phyloP scores from a whole-genome alignment of 1,284 basidiomycete species.

The Singerocomus rubriflavus region DNA sequence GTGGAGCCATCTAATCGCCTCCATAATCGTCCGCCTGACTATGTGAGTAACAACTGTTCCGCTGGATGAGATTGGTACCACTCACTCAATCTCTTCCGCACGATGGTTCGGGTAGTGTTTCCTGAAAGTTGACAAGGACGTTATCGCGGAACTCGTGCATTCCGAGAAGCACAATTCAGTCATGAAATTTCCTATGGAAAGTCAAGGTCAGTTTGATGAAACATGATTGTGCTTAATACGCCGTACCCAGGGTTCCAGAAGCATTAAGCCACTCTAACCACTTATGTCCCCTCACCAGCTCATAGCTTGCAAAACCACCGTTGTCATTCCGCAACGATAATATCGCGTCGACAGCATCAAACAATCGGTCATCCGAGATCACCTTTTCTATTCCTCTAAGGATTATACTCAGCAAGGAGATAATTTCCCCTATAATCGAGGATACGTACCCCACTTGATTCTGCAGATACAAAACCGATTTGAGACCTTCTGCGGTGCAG shows the following conservation, averaged over 20 bases:
- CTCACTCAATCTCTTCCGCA: conserved; percentile 73
- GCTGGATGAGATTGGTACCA: conserved; percentile 13
- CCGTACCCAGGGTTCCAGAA: conserved; percentile 92
- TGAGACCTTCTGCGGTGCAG: too few relatives aligned
- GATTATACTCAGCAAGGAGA: conserved; percentile 6
- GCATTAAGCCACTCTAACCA: too few relatives aligned
- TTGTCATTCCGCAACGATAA: conserved; percentile 85
- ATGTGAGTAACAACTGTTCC: conserved; percentile 1
- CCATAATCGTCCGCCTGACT: conserved; percentile 53
- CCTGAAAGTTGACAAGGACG: conserved; percentile 84
- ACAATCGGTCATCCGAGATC: conserved; percentile 75
- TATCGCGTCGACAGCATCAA: conserved; percentile 85
- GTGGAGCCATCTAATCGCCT: conserved; percentile 84
- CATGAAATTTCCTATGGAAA: conserved; percentile 82
- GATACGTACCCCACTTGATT: too few relatives aligned
- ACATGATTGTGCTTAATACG: neutral
- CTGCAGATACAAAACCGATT: too few relatives aligned
- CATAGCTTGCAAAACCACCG: conserved; percentile 95
- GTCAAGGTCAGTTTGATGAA: conserved; percentile 6
- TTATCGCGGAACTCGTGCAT: conserved; percentile 93
- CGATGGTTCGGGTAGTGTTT: too few relatives aligned
- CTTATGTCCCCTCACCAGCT: conserved; percentile 79
- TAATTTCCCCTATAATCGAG: neutral
- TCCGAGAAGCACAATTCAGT: conserved; percentile 91
- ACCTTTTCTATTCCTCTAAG: conserved; percentile 69